Conservation (phyloP, 306 rosid species). For the Cucumis hystrix region DNA sequence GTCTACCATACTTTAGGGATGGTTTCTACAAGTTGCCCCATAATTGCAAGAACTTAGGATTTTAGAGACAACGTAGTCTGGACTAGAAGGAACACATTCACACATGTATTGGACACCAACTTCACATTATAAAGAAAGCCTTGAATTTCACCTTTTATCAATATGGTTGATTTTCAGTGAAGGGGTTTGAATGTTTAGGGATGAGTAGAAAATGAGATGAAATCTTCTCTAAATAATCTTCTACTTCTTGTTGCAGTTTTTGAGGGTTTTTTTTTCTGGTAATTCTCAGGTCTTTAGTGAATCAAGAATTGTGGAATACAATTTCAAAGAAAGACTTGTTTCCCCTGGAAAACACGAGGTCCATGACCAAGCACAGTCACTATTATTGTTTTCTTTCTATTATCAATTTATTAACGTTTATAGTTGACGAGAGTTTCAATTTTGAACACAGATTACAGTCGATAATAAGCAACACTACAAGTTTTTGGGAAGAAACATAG, state of each 20-base stretch:
- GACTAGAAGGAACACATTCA: not conserved
- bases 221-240: not conserved
- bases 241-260: not conserved
- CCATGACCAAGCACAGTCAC: not conserved
- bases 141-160: not conserved
- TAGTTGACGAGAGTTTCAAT: not conserved
- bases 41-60: not conserved
- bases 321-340: slow-evolving; percentile 36
- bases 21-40: too few relatives aligned
- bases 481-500: slow-evolving; percentile 54
- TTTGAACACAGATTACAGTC: slow-evolving; percentile 38
- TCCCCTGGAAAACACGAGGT: slow-evolving; percentile 79
- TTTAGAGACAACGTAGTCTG: not conserved
- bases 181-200: not conserved
- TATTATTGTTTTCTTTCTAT: not conserved
- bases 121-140: not conserved
- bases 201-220: not conserved
- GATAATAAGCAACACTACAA: slow-evolving; percentile 65
- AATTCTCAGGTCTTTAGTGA: slow-evolving; percentile 46
- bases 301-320: slow-evolving; percentile 72
- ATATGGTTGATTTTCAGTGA: not conserved
- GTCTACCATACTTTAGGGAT: too few relatives aligned
- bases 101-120: not conserved
- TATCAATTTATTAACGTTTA: not conserved
- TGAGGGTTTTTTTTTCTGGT: not conserved